Conservation (phyloP, 768 basidiomycete species). For the Termitomyces sp. region DNA sequence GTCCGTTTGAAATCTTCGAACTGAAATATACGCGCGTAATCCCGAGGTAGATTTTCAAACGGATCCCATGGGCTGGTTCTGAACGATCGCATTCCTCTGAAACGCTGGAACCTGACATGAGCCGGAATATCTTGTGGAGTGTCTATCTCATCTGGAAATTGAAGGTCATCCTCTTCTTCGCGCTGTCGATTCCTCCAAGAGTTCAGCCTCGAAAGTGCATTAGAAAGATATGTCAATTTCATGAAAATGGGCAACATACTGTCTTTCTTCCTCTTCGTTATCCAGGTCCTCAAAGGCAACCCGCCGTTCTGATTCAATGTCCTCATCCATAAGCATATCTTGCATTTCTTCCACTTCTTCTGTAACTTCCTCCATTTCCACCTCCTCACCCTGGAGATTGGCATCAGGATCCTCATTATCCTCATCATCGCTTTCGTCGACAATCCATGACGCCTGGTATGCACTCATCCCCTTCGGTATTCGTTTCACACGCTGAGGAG, state of each 20-base stretch:
- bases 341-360: conserved; percentile 65
- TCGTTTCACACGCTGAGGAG: conserved; percentile 72
- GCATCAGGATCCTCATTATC: conserved; percentile 40
- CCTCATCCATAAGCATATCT: conserved; percentile 51
- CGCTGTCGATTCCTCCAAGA: conserved; percentile 65
- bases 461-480: conserved; percentile 95
- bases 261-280: conserved; percentile 78
- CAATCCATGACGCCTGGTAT: conserved; percentile 96
- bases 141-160: conserved; percentile 96
- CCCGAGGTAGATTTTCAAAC: conserved; percentile 89
- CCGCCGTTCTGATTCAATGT: conserved; percentile 50
- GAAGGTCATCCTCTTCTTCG: conserved; percentile 75
- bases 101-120: conserved; percentile 81
- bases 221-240: conserved; percentile 1
- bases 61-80: conserved; percentile 97
- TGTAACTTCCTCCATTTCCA: conserved; percentile 33
- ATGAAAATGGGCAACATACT: conserved; percentile 46
- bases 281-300: conserved; percentile 75
- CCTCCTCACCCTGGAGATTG: conserved; percentile 36
- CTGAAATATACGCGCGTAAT: conserved; percentile 94
- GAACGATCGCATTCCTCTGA: conserved; percentile 87
- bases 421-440: conserved; percentile 74
- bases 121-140: conserved; percentile 86
- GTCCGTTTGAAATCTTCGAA: conserved; percentile 94
- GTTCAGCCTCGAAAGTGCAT: conserved; percentile 43